Evolutionary conservation across 2,329 filamentous ascomycete species (phyloP).

Genomic region (Metarhizium album): DNA sequence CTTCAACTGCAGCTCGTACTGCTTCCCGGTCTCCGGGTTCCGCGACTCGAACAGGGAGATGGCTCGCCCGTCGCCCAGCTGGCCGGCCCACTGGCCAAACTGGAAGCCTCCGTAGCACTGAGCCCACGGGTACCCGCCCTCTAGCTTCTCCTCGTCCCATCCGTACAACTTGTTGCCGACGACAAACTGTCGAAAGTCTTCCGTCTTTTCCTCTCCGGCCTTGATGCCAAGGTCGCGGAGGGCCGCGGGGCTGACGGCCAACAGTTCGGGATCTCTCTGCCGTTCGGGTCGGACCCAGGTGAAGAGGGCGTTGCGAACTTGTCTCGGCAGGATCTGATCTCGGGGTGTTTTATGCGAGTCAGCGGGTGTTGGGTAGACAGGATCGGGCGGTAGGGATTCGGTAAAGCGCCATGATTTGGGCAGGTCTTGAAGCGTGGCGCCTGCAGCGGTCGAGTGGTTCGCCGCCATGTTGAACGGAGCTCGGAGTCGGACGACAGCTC

Average conservation of each 20-base stretch:
- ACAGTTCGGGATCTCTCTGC: slow-evolving; percentile 61
- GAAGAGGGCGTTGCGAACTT: slow-evolving; percentile 77
- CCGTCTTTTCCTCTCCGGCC: slow-evolving; percentile 53
- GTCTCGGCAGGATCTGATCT: slow-evolving; percentile 63
- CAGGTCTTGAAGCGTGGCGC: slow-evolving; percentile 39
- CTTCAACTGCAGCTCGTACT: slow-evolving; percentile 90
- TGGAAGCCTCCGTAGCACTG: slow-evolving; percentile 89
- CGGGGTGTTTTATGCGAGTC: slow-evolving; percentile 74
- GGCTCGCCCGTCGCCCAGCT: slow-evolving; percentile 86
- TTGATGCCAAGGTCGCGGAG: slow-evolving; percentile 72
- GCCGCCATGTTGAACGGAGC: slow-evolving; percentile 21
- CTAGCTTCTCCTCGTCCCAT: slow-evolving; percentile 53
- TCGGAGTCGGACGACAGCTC: slow-evolving; percentile 18
- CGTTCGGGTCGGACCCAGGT: slow-evolving; percentile 81
- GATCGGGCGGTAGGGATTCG: slow-evolving; percentile 62
- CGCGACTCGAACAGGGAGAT: slow-evolving; percentile 90
- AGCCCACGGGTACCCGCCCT: slow-evolving; percentile 88
- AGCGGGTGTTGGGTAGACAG: slow-evolving; percentile 67
- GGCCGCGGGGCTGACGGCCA: slow-evolving; percentile 69
- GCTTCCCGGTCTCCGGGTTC: slow-evolving; percentile 56
- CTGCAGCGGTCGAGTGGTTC: slow-evolving; percentile 19
- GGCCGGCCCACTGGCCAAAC: slow-evolving; percentile 85
- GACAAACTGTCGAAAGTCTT: slow-evolving; percentile 67
- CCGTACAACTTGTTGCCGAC: slow-evolving; percentile 77
- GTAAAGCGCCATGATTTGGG: slow-evolving; percentile 58